Evolutionary conservation across 768 basidiomycete genomes (phyloP).

Genomic region (Suillus luteus): DNA sequence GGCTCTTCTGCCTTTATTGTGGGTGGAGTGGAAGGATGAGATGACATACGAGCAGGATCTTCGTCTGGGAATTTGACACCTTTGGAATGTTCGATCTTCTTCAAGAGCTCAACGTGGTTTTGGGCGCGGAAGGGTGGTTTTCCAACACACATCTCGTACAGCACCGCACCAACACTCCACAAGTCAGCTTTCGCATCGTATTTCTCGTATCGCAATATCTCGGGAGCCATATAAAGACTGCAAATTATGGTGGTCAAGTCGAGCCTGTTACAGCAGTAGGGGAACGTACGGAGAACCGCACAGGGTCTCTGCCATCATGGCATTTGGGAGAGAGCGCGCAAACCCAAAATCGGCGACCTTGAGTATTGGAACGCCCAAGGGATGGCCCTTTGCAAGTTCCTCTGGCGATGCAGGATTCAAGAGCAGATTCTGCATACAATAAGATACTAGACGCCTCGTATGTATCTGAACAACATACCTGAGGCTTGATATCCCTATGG

Average conservation of each 20-base stretch:
- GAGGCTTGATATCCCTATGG: slow-evolving; percentile 97
- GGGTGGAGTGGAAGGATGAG: slow-evolving; percentile 33
- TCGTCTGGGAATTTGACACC: slow-evolving; percentile 96
- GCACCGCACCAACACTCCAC: slow-evolving; percentile 96
- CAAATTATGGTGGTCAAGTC: slow-evolving; percentile 2
- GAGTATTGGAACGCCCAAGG: slow-evolving; percentile 88
- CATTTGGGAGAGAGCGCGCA: slow-evolving; percentile 86
- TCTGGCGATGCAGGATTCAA: slow-evolving; percentile 79
- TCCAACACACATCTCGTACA: slow-evolving; percentile 94
- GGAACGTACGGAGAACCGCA: slow-evolving; percentile 91
- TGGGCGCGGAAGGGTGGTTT: slow-evolving; percentile 92
- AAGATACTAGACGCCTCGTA: slow-evolving; percentile 11
- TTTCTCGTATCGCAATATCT: slow-evolving; percentile 95
- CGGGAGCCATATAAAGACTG: slow-evolving; percentile 98
- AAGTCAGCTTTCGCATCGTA: slow-evolving; percentile 98
- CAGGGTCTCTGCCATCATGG: slow-evolving; percentile 95
- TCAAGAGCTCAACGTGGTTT: slow-evolving; percentile 94
- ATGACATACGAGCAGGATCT: slow-evolving; percentile 51
- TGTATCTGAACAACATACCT: slow-evolving; percentile 43
- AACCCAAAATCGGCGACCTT: slow-evolving; percentile 99
- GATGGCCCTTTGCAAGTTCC: slow-evolving; percentile 86
- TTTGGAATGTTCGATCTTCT: slow-evolving; percentile 90
- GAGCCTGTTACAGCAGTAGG: not conserved
- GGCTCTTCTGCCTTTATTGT: slow-evolving; percentile 45
- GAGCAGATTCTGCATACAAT: slow-evolving; percentile 71